Evolutionary conservation across 2,329 filamentous ascomycete species (phyloP), one percentile per base, ranked within the genome.

Genomic region (Colletotrichum horii): DNA sequence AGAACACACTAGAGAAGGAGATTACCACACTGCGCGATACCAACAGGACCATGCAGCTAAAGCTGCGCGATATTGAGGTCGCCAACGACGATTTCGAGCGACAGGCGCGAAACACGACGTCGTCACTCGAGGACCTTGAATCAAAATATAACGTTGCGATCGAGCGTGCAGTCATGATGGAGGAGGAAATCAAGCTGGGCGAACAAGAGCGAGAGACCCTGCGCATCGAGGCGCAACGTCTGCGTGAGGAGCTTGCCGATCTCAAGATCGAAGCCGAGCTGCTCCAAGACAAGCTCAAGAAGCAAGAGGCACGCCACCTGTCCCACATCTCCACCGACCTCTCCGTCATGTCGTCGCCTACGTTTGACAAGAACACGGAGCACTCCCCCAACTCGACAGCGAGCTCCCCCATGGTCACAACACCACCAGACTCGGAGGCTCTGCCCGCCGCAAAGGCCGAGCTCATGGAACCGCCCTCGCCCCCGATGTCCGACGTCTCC

Each of bases 1-100:
- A 98, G 82, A 96, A 94, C 82, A 88, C 89, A 6, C 90, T 99
- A 69, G 96, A 99, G 85, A 98, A 98, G 85, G 97, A 99, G 85
- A 96, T 99, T 80, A 99, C 97, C 8, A 94, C 91, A 11, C 89
- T 99, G 80, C 94, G 97, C 82, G 96, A 99, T 79, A 85, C 92
- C 65, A 97, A 96, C 84, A 90, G 97, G 78, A 93, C 93, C 5
- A 86, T 98, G 76, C 94, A 97, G 81, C 88, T 98, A 77, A 95
- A 91, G 84, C 88, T 99, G 74, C 93, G 97, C 79, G 97, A 99
- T 84, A 98, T 96, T 80, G 97, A 99, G 85, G 97, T 99, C 71
- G 95, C 95, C 83, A 99, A 98, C 86, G 97, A 99, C 88, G 97
- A 99, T 85, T 98, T 96, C 83, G 97, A 99, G 88, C 93, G 96